Percentiles rank a stretch among this genome's conserved stretches.
phyloP scores from a whole-genome alignment of 2,329 filamentous ascomycete species.

The Colletotrichum sojae region DNA sequence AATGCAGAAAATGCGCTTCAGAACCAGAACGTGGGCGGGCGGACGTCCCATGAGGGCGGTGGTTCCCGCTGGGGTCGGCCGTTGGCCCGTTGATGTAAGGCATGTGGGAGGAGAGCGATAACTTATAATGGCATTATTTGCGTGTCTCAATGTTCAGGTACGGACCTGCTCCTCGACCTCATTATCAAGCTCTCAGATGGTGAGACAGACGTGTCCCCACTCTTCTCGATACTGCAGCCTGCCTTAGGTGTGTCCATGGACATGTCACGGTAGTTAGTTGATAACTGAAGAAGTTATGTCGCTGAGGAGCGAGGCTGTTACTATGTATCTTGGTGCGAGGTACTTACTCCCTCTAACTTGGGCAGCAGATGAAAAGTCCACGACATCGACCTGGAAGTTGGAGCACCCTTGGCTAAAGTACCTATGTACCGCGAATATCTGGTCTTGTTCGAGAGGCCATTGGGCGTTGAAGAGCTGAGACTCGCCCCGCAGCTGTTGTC shows the following conservation, averaged over 20 bases:
- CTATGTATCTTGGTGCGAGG: too few relatives aligned
- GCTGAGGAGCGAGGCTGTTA: too few relatives aligned
- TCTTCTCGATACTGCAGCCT: background rate
- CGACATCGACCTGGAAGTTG: too few relatives aligned
- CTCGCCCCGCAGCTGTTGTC: slow-evolving; percentile 11
- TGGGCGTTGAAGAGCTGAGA: slow-evolving; percentile 10
- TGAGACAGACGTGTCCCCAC: slow-evolving; percentile 30
- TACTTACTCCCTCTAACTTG: too few relatives aligned
- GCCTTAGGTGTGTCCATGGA: too few relatives aligned
- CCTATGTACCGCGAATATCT: slow-evolving; percentile 5
- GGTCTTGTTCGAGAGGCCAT: background rate
- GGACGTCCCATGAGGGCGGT: background rate
- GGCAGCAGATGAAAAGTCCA: too few relatives aligned
- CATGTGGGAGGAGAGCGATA: slow-evolving; percentile 1
- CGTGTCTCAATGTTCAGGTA: slow-evolving; percentile 9
- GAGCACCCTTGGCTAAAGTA: background rate
- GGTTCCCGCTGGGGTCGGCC: slow-evolving; percentile 14
- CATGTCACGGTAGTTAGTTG: too few relatives aligned
- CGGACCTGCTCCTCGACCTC: slow-evolving; percentile 1
- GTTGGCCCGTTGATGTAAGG: background rate
- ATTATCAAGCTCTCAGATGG: slow-evolving; percentile 34
- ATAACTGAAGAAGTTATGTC: too few relatives aligned
- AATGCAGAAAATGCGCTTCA: slow-evolving; percentile 22
- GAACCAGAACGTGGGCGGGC: background rate
- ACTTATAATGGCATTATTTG: slow-evolving; percentile 33